These are phyloP conservation scores for Epichloe sylvatica DNA, from an alignment of 2,329 filamentous ascomycete species.

Conservation along the genomic window DNA sequence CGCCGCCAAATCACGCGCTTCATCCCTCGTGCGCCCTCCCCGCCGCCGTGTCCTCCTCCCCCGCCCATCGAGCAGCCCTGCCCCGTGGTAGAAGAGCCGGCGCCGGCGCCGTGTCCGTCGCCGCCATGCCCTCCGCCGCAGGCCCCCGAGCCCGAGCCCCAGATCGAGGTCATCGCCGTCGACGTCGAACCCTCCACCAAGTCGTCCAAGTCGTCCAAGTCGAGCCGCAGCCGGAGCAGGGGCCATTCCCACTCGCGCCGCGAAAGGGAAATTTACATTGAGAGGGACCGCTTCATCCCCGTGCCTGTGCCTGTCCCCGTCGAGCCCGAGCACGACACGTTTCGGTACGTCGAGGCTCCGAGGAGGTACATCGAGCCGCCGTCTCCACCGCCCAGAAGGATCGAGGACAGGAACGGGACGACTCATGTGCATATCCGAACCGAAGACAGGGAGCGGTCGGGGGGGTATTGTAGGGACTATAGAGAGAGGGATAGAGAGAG, in stretches of 20 bases:
- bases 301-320: conserved; percentile 29
- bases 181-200: conserved; percentile 19
- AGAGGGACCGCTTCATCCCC: conserved; percentile 36
- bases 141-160: conserved; percentile 11
- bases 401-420: conserved; percentile 12
- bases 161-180: conserved; percentile 26
- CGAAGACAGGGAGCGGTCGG: conserved; percentile 18
- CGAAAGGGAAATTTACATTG: conserved; percentile 36
- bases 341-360: conserved; percentile 38
- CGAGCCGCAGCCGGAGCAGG: conserved; percentile 14
- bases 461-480: conserved; percentile 17
- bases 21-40: conserved; percentile 22
- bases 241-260: conserved; percentile 13
- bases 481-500: conserved; percentile 3
- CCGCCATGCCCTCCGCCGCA: conserved; percentile 6
- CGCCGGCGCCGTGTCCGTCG: background rate
- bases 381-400: conserved; percentile 18
- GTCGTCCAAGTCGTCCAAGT: conserved; percentile 11
- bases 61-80: conserved; percentile 1
- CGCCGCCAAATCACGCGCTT: conserved; percentile 25
- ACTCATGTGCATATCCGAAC: conserved; percentile 17
- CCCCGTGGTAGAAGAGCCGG: conserved; percentile 8
- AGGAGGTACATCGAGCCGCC: conserved; percentile 19
- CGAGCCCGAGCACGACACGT: conserved; percentile 32
- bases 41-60: conserved; percentile 13